Conservation (phyloP, 352 stramenopile genomes). For the Phytophthora cryptogea region DNA sequence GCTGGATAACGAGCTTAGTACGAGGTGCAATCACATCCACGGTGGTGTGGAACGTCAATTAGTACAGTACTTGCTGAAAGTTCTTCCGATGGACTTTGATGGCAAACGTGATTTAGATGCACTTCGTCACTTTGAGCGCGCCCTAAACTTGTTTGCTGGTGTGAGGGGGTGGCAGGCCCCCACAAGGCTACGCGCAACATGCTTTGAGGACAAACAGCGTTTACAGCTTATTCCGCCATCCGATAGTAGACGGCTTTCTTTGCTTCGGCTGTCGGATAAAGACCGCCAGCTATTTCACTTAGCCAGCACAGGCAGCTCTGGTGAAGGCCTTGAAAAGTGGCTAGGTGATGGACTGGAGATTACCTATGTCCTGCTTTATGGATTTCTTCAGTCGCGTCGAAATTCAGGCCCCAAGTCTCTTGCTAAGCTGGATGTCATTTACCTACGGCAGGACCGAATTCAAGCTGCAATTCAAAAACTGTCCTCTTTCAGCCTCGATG, state of each 20-base stretch:
- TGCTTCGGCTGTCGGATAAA: conserved; percentile 27
- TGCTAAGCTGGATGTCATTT: conserved; percentile 14
- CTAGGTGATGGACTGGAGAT: conserved; percentile 25
- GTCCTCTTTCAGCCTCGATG: conserved; percentile 26
- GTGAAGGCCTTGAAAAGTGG: conserved; percentile 21
- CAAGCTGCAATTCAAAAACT: conserved; percentile 25
- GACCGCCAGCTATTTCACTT: conserved; percentile 21
- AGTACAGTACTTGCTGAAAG: conserved; percentile 20
- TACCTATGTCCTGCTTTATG: conserved; percentile 24
- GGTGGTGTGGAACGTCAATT: conserved; percentile 23
- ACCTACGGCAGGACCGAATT: conserved; percentile 17
- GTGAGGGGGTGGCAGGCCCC: conserved; percentile 21
- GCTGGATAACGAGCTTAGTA: conserved; percentile 19
- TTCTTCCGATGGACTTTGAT: conserved; percentile 8
- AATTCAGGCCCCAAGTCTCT: conserved; percentile 21
- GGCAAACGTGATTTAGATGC: conserved; percentile 2
- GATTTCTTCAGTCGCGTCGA: conserved; percentile 19
- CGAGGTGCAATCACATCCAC: conserved; percentile 14
- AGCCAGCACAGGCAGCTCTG: conserved; percentile 2
- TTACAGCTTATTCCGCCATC: conserved; percentile 22
- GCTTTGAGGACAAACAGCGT: conserved; percentile 20
- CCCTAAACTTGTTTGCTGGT: conserved; percentile 22
- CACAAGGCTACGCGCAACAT: conserved; percentile 12
- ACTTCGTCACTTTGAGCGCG: conserved; percentile 19
- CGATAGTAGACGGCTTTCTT: conserved; percentile 18